Conservation (phyloP, 306 rosid species). For the Lathyrus sativus region DNA sequence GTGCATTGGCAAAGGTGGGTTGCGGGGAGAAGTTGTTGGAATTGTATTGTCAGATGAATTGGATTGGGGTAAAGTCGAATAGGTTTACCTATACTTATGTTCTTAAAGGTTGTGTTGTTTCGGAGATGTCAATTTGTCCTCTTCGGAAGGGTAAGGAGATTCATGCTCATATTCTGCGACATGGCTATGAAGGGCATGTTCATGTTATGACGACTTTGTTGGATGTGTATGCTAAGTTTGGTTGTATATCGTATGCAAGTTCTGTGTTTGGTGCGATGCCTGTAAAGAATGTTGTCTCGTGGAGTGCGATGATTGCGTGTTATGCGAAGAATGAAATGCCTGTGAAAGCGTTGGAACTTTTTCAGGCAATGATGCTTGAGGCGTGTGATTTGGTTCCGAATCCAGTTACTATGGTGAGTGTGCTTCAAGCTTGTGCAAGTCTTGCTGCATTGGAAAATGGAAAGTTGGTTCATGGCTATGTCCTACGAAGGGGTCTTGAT, state of each 20-base stretch:
- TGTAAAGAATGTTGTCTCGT: constrained; percentile 67
- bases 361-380: constrained; percentile 67
- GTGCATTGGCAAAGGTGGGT: constrained; percentile 74
- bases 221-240: constrained; percentile 82
- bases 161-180: constrained; percentile 82
- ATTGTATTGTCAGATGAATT: constrained; percentile 70
- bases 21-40: constrained; percentile 64
- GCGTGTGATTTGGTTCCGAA: constrained; percentile 68
- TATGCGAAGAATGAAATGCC: constrained; percentile 26
- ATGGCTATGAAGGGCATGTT: constrained; percentile 68
- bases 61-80: constrained; percentile 56
- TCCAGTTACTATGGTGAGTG: constrained; percentile 93
- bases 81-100: constrained; percentile 79
- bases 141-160: constrained; percentile 81
- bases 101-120: constrained; percentile 84
- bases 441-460: constrained; percentile 83
- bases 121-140: constrained; percentile 36
- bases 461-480: constrained; percentile 77
- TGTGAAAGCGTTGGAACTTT: constrained; percentile 68
- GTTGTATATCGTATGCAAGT: constrained; percentile 65
- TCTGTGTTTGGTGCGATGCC: constrained; percentile 72
- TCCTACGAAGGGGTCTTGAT: constrained; percentile 90
- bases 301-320: constrained; percentile 33
- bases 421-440: constrained; percentile 85
- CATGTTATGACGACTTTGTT: constrained; percentile 83